A percentile compares a stretch with the other conserved stretches of the same genome.
Evolutionary conservation across 2,329 filamentous ascomycete genomes (phyloP).

Genomic region (Mycosphaerelloides madeirae): DNA sequence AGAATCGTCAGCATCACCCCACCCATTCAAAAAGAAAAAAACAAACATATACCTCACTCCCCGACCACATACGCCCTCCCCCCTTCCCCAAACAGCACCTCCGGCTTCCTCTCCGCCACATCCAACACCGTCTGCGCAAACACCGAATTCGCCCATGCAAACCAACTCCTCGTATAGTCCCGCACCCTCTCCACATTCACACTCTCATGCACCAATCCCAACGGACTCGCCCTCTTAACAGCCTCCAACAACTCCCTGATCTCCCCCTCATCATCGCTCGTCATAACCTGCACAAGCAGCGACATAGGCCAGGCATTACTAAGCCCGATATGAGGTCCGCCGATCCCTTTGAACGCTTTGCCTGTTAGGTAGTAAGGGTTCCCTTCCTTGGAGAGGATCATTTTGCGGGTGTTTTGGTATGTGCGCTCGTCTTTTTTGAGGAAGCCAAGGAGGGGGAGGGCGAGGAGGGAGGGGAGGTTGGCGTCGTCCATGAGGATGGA

Average conservation of each 20-base stretch:
- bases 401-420: slow-evolving; percentile 84
- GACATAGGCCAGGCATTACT: slow-evolving; percentile 96
- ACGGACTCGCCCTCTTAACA: slow-evolving; percentile 68
- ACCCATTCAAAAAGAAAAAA: no score
- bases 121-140: slow-evolving; percentile 91
- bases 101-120: slow-evolving; percentile 80
- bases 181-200: slow-evolving; percentile 69
- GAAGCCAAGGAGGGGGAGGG: slow-evolving; percentile 75
- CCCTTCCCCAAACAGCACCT: slow-evolving; percentile 72
- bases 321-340: slow-evolving; percentile 78
- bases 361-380: slow-evolving; percentile 90
- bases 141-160: slow-evolving; percentile 96
- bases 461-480: slow-evolving; percentile 76
- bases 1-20: no score
- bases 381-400: slow-evolving; percentile 66
- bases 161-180: slow-evolving; percentile 86
- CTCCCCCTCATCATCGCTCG: slow-evolving; percentile 75
- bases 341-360: slow-evolving; percentile 75
- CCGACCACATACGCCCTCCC: slow-evolving; percentile 52
- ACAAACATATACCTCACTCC: no score
- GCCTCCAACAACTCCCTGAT: slow-evolving; percentile 67
- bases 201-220: slow-evolving; percentile 88
- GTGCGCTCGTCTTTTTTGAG: slow-evolving; percentile 58
- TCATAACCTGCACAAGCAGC: slow-evolving; percentile 84
- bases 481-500: slow-evolving; percentile 84